A percentile compares a stretch with the other conserved stretches of the same genome.
These are phyloP conservation scores for Saccharomycopsis guyanensis DNA, from an alignment of 805 yeast genomes.

Conservation along the genomic window DNA sequence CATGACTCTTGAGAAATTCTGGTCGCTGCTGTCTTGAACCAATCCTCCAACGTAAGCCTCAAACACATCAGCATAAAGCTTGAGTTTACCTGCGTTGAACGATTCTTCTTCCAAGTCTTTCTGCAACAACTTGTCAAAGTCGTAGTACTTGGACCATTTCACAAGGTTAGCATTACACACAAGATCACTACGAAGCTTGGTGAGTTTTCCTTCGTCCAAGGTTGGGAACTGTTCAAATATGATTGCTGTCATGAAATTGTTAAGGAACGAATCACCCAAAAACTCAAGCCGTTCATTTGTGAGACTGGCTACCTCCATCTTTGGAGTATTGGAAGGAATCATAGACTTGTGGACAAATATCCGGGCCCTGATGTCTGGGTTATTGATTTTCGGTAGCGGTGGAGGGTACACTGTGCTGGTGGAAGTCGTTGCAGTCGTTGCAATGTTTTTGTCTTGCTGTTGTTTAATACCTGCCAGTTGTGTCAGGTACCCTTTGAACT, in stretches of 20 bases:
- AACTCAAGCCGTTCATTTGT: conserved; percentile 89
- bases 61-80: conserved; percentile 79
- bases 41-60: conserved; percentile 94
- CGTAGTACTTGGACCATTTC: conserved; percentile 63
- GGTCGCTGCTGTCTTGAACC: conserved; percentile 1
- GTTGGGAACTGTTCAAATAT: conserved; percentile 59
- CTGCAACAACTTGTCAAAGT: conserved; percentile 50
- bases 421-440: background rate
- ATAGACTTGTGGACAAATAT: conserved; percentile 81
- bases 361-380: conserved; percentile 50
- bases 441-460: background rate
- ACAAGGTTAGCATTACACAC: conserved; percentile 68
- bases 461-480: background rate
- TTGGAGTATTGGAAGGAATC: conserved; percentile 47
- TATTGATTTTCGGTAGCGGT: conserved; percentile 55
- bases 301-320: conserved; percentile 46
- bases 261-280: conserved; percentile 80
- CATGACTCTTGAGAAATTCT: conserved; percentile 49
- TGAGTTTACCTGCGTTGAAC: conserved; percentile 48
- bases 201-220: conserved; percentile 73
- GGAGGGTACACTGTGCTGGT: conserved; percentile 44
- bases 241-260: conserved; percentile 61
- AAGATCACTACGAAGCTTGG: conserved; percentile 59
- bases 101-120: conserved; percentile 40
- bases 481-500: background rate